phyloP scores from a whole-genome alignment of 805 yeast genomes.

The Saccharomycopsis oosterbeekiorum region DNA sequence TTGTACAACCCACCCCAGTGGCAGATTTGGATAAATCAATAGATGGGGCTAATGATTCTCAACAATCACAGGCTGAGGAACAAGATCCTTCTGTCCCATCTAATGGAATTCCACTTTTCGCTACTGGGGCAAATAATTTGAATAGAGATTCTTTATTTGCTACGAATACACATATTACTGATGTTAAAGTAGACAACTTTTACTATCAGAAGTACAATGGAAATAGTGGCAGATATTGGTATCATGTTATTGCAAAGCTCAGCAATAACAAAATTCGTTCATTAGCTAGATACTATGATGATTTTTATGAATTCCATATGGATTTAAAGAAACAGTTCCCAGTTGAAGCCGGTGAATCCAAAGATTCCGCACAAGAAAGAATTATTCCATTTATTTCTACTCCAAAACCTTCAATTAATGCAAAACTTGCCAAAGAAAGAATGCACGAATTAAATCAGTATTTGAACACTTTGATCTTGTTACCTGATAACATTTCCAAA shows the following conservation, averaged over 20 bases:
- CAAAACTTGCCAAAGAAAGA: slow-evolving; percentile 49
- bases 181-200: slow-evolving; percentile 54
- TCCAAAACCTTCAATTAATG: slow-evolving; percentile 86
- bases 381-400: slow-evolving; percentile 93
- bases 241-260: slow-evolving; percentile 56
- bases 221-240: slow-evolving; percentile 86
- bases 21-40: not conserved
- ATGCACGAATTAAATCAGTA: slow-evolving; percentile 47
- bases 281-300: slow-evolving; percentile 86
- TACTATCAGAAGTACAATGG: slow-evolving; percentile 39
- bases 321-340: slow-evolving; percentile 76
- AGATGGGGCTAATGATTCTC: not conserved
- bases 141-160: slow-evolving; percentile 11
- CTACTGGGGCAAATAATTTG: slow-evolving; percentile 1
- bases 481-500: slow-evolving; percentile 70
- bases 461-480: slow-evolving; percentile 47
- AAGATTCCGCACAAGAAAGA: slow-evolving; percentile 40
- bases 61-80: not conserved
- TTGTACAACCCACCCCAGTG: not conserved
- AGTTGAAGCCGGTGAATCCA: slow-evolving; percentile 81
- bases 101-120: slow-evolving; percentile 2
- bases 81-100: not conserved
- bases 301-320: slow-evolving; percentile 90
- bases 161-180: slow-evolving; percentile 21
- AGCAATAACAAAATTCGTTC: slow-evolving; percentile 60